A percentile compares a stretch with the other conserved stretches of the same genome.
Conservation (phyloP, 148 eudicot genomes). For the Amaranthus cruentus region DNA sequence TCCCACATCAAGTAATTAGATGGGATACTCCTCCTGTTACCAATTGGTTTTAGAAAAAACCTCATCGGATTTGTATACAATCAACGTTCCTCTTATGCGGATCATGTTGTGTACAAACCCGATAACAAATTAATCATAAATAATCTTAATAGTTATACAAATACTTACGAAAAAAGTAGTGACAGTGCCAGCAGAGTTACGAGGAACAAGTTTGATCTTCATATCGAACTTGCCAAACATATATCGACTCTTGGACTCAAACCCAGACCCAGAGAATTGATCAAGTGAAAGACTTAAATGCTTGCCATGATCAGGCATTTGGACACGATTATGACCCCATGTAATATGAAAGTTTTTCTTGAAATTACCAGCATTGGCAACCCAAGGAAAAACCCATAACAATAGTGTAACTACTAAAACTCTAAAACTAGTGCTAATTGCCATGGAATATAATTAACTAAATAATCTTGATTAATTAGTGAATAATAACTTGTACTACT, state of each 20-base stretch:
- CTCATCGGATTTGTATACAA: too few species aligned
- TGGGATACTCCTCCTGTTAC: neutral
- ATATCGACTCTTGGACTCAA: conserved; percentile 20
- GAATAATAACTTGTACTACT: too few species aligned
- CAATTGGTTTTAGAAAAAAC: neutral
- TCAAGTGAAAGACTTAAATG: conserved; percentile 23
- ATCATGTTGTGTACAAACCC: too few species aligned
- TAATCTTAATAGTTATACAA: too few species aligned
- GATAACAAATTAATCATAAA: too few species aligned
- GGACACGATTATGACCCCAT: conserved; percentile 24
- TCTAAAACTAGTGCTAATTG: too few species aligned
- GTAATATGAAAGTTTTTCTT: conserved; percentile 13
- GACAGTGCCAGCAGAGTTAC: conserved; percentile 6
- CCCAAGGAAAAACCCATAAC: conserved; percentile 1
- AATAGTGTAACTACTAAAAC: too few species aligned
- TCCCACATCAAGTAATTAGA: too few species aligned
- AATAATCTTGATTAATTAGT: too few species aligned
- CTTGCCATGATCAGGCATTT: conserved; percentile 18
- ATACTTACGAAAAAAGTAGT: conserved; percentile 18
- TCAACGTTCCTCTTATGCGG: too few species aligned
- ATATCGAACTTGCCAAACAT: conserved; percentile 27
- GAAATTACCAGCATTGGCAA: conserved; percentile 24
- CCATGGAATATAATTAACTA: too few species aligned
- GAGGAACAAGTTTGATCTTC: conserved; percentile 26
- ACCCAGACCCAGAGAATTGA: conserved; percentile 27